These are phyloP conservation scores for Boletellus ananiceps DNA, from an alignment of 768 basidiomycete species.

Conservation along the genomic window DNA sequence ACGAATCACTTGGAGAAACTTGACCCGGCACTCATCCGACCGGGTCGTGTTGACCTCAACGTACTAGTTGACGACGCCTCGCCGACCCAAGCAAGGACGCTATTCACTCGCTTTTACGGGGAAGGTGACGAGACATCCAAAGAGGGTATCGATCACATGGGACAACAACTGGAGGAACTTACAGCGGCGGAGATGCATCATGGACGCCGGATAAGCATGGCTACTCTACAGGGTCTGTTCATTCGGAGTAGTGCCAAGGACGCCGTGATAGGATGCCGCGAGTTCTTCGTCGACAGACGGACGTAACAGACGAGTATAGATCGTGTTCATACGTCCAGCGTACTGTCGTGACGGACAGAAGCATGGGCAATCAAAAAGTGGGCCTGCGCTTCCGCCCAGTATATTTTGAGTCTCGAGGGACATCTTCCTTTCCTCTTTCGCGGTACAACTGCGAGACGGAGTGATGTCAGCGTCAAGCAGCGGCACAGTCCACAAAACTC, in stretches of 20 bases:
- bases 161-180: slow-evolving; percentile 46
- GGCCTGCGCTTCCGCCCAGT: slow-evolving; percentile 87
- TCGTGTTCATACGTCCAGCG: slow-evolving; percentile 2
- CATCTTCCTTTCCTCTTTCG: slow-evolving; percentile 77
- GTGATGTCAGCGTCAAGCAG: slow-evolving; percentile 1
- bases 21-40: slow-evolving; percentile 92
- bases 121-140: slow-evolving; percentile 35
- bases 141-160: slow-evolving; percentile 43
- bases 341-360: background rate
- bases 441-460: slow-evolving; percentile 59
- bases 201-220: slow-evolving; percentile 83
- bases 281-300: slow-evolving; percentile 34
- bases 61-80: slow-evolving; percentile 84
- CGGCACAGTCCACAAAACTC: slow-evolving; percentile 15
- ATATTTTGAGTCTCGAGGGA: slow-evolving; percentile 83
- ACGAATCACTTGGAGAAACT: slow-evolving; percentile 92
- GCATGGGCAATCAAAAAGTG: slow-evolving; percentile 51
- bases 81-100: slow-evolving; percentile 66
- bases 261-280: slow-evolving; percentile 48
- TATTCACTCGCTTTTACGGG: slow-evolving; percentile 85
- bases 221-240: slow-evolving; percentile 90
- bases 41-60: slow-evolving; percentile 88
- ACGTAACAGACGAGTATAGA: slow-evolving; percentile 22
- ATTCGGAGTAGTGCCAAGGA: slow-evolving; percentile 65
- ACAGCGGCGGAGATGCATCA: slow-evolving; percentile 48